These are phyloP conservation scores for Nakazawaea pomicola DNA, from an alignment of 805 yeast species.

Conservation along the genomic window DNA sequence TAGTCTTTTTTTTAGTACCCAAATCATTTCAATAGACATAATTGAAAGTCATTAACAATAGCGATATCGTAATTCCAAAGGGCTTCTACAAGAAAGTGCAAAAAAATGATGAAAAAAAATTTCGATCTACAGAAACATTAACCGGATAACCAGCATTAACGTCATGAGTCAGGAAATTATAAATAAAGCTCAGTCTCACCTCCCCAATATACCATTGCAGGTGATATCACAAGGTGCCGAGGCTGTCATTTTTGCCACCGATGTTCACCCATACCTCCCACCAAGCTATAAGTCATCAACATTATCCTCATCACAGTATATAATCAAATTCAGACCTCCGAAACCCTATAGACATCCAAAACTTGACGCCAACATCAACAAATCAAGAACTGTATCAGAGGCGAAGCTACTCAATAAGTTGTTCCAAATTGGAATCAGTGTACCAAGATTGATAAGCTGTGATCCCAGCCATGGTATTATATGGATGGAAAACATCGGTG, in stretches of 20 bases:
- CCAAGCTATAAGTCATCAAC: slow-evolving; percentile 19
- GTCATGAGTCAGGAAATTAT: slow-evolving; percentile 54
- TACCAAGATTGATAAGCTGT: slow-evolving; percentile 71
- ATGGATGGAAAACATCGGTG: slow-evolving; percentile 83
- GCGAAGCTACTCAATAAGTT: slow-evolving; percentile 67
- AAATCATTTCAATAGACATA: too few species aligned
- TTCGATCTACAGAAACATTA: not conserved
- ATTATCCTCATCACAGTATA: slow-evolving; percentile 34
- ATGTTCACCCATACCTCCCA: slow-evolving; percentile 62
- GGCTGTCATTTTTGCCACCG: slow-evolving; percentile 67
- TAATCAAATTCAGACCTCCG: slow-evolving; percentile 82
- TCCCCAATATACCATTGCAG: slow-evolving; percentile 45
- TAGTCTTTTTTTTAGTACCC: too few species aligned
- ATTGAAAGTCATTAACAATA: too few species aligned
- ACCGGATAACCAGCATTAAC: too few species aligned
- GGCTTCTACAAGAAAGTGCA: not conserved
- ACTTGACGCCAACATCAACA: slow-evolving; percentile 72
- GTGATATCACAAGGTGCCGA: slow-evolving; percentile 88
- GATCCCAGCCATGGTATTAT: slow-evolving; percentile 76
- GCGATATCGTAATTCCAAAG: too few species aligned
- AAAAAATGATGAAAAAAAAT: not conserved
- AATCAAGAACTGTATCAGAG: slow-evolving; percentile 79
- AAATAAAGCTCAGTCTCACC: slow-evolving; percentile 32
- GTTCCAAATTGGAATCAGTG: slow-evolving; percentile 49
- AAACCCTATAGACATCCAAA: slow-evolving; percentile 87